These are phyloP conservation scores for Favolaschia claudopus DNA, from an alignment of 768 basidiomycete genomes.

Conservation along the genomic window DNA sequence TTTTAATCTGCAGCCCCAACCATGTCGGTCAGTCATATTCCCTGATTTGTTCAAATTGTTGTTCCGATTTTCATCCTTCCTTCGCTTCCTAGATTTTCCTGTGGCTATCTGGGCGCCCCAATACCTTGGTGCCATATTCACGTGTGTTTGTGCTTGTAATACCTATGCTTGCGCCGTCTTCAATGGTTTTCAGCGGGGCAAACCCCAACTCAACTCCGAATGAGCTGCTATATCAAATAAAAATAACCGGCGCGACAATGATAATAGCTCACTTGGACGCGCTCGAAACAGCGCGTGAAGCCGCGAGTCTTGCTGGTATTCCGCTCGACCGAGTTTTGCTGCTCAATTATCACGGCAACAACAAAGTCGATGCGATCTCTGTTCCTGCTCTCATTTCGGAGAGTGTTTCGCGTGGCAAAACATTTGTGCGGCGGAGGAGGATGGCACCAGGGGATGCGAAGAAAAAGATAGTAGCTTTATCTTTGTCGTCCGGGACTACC, in stretches of 20 bases:
- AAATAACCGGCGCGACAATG: conserved; percentile 48
- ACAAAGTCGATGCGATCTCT: conserved; percentile 20
- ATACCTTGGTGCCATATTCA: conserved; percentile 57
- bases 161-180: background rate
- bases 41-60: background rate
- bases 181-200: conserved; percentile 51
- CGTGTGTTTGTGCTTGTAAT: conserved; percentile 42
- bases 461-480: conserved; percentile 65
- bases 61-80: too few species aligned
- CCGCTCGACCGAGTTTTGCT: conserved; percentile 48
- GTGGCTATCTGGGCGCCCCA: conserved; percentile 59
- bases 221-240: conserved; percentile 62
- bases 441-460: conserved; percentile 61
- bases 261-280: conserved; percentile 52
- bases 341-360: conserved; percentile 36
- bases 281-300: conserved; percentile 44
- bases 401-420: conserved; percentile 28
- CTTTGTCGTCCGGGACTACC: conserved; percentile 76
- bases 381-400: conserved; percentile 37
- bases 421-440: conserved; percentile 53
- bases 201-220: conserved; percentile 61
- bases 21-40: conserved; percentile 50
- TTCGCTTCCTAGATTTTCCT: conserved; percentile 57
- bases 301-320: conserved; percentile 43
- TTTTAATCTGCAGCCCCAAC: conserved; percentile 62